Percentiles rank a stretch among this genome's conserved stretches.
These are phyloP conservation scores for Calycina marina DNA, from an alignment of 2,329 filamentous ascomycete genomes.

Conservation along the genomic window DNA sequence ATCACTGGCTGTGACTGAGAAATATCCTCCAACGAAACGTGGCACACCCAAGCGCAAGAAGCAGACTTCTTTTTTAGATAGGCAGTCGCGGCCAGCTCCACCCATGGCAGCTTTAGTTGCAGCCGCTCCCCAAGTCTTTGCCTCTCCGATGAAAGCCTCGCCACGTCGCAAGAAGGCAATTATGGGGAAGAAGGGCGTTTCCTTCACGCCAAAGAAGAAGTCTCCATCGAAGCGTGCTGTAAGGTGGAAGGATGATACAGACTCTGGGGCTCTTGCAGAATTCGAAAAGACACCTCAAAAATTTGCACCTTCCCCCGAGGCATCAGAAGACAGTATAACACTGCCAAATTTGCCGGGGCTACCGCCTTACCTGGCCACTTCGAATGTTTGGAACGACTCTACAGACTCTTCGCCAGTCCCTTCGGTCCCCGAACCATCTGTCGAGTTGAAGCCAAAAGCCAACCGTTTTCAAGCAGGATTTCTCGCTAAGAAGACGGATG, in stretches of 20 bases:
- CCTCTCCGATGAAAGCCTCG: constrained; percentile 59
- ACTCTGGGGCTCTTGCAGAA: constrained; percentile 74
- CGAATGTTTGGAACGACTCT: constrained; percentile 24
- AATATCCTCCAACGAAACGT: constrained; percentile 53
- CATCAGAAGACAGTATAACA: constrained; percentile 33
- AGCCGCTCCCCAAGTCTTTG: constrained; percentile 24
- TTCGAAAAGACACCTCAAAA: constrained; percentile 83
- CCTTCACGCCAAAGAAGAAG: constrained; percentile 73
- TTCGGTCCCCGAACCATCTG: constrained; percentile 39
- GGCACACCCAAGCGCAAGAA: constrained; percentile 69
- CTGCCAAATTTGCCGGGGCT: constrained; percentile 29
- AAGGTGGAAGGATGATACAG: constrained; percentile 83
- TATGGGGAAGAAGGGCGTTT: constrained; percentile 53
- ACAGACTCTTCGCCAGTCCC: constrained; percentile 36
- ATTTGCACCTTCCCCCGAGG: constrained; percentile 40
- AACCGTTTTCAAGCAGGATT: constrained; percentile 84
- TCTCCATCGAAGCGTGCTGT: constrained; percentile 60
- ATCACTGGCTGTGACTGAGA: constrained; percentile 39
- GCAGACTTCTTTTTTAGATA: constrained; percentile 23
- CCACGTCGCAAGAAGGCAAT: constrained; percentile 64
- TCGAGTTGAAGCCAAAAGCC: constrained; percentile 48
- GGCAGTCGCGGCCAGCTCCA: constrained; percentile 12
- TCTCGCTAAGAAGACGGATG: constrained; percentile 48
- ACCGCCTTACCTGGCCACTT: constrained; percentile 34
- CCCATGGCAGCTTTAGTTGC: constrained; percentile 26